A percentile compares a stretch with the other conserved stretches of the same genome.
These are phyloP conservation scores for Puccinia hordei DNA, from an alignment of 1,284 basidiomycete species.

Conservation along the genomic window DNA sequence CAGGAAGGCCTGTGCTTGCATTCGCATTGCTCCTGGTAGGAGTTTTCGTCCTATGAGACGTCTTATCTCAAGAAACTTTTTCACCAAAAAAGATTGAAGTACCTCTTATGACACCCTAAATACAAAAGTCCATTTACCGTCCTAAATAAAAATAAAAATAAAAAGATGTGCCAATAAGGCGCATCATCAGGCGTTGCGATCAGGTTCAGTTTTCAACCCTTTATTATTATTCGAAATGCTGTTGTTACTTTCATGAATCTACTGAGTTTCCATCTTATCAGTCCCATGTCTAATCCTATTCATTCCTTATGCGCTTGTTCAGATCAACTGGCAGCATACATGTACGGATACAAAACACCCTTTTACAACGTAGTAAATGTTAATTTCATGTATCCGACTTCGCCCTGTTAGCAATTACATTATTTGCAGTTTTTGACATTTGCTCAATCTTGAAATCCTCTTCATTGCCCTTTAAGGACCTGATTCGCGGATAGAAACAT, in stretches of 20 bases:
- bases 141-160: neutral
- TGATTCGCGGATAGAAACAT: no score
- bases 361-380: constrained; percentile 17
- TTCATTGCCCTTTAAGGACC: no score
- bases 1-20: neutral
- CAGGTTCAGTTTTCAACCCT: neutral
- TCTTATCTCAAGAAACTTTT: neutral
- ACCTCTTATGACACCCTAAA: neutral
- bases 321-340: neutral
- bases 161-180: neutral
- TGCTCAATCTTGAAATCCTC: no score
- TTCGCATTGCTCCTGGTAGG: neutral
- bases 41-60: constrained; percentile 6
- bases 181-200: neutral
- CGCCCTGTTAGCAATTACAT: neutral
- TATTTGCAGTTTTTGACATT: neutral
- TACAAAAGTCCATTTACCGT: neutral
- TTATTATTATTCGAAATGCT: neutral
- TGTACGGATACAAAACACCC: neutral
- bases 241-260: neutral
- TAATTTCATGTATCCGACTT: neutral
- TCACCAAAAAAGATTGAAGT: neutral
- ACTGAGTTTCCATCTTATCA: neutral
- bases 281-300: neutral
- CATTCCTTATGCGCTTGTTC: neutral